A percentile compares a stretch with the other conserved stretches of the same genome.
These are phyloP conservation scores for Handroanthus guayacan DNA, from an alignment of 257 asterid genomes.

Conservation along the genomic window DNA sequence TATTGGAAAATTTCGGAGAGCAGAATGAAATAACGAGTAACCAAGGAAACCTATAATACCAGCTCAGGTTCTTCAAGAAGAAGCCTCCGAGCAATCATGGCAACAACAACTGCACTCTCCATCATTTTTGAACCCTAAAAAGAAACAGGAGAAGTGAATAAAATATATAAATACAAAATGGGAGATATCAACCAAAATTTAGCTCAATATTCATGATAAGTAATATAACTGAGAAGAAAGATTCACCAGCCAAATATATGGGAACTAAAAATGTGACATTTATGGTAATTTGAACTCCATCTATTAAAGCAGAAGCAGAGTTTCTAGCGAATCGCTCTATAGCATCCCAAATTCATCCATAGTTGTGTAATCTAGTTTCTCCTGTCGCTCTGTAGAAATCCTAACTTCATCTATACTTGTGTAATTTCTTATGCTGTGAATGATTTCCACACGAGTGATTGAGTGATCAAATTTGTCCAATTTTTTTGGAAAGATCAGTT, in stretches of 20 bases:
- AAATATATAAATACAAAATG: neutral
- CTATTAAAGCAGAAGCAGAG: slow-evolving; percentile 11
- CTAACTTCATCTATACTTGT: neutral
- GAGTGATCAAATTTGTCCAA: neutral
- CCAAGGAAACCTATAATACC: slow-evolving; percentile 52
- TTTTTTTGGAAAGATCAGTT: neutral
- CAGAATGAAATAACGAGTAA: slow-evolving; percentile 29
- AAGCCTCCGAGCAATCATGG: slow-evolving; percentile 90
- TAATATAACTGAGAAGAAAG: slow-evolving; percentile 8
- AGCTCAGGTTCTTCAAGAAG: slow-evolving; percentile 92
- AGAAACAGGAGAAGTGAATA: slow-evolving; percentile 29
- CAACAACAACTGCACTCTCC: slow-evolving; percentile 75
- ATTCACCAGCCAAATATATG: slow-evolving; percentile 16
- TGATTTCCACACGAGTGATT: neutral
- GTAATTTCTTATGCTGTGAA: slow-evolving; percentile 7
- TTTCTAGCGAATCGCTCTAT: neutral
- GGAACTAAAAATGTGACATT: slow-evolving; percentile 10
- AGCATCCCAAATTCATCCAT: neutral
- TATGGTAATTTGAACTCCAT: slow-evolving; percentile 12
- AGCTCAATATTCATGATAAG: slow-evolving; percentile 17
- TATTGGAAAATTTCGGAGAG: neutral
- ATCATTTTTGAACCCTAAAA: slow-evolving; percentile 78
- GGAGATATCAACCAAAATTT: slow-evolving; percentile 28
- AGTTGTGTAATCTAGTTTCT: neutral
- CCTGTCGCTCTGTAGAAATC: too few relatives aligned